A percentile compares a stretch with the other conserved stretches of the same genome.
phyloP scores from a whole-genome alignment of 2,329 filamentous ascomycete species.

The Colletotrichum sp. region DNA sequence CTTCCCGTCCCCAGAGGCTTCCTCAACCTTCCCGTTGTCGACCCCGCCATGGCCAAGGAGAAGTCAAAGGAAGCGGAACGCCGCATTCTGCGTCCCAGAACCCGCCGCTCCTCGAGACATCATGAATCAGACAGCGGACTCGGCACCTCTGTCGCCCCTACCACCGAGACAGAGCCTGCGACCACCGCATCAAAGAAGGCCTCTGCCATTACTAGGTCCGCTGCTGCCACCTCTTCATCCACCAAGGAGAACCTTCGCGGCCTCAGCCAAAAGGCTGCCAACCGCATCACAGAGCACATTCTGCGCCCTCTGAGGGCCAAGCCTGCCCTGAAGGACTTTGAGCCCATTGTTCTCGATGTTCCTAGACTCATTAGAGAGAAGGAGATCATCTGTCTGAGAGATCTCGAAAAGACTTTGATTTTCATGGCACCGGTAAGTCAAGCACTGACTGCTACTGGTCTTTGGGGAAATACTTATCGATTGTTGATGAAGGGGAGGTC shows the following conservation, averaged over 20 bases:
- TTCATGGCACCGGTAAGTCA: constrained; percentile 93
- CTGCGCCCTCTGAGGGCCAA: constrained; percentile 80
- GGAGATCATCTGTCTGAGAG: constrained; percentile 88
- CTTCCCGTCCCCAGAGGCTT: constrained; percentile 65
- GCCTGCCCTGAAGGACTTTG: constrained; percentile 77
- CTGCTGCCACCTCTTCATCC: constrained; percentile 50
- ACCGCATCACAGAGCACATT: constrained; percentile 80
- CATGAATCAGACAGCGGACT: constrained; percentile 88
- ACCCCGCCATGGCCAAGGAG: constrained; percentile 51
- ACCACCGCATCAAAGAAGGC: constrained; percentile 45
- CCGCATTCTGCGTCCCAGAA: constrained; percentile 58
- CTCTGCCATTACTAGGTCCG: constrained; percentile 67
- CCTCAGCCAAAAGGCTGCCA: constrained; percentile 72
- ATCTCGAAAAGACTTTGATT: constrained; percentile 92
- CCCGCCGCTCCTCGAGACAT: constrained; percentile 62
- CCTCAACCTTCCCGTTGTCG: constrained; percentile 59
- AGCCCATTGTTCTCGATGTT: constrained; percentile 78
- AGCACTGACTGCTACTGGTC: constrained; percentile 53
- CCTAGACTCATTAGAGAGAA: constrained; percentile 81
- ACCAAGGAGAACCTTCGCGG: constrained; percentile 57
- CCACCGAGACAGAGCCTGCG: constrained; percentile 52
- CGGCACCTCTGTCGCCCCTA: constrained; percentile 78
- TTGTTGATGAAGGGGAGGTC: constrained; percentile 80
- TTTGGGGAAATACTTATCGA: constrained; percentile 71
- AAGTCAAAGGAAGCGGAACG: constrained; percentile 43